phyloP scores from a whole-genome alignment of 768 basidiomycete genomes.

The Tulasnella sp. region DNA sequence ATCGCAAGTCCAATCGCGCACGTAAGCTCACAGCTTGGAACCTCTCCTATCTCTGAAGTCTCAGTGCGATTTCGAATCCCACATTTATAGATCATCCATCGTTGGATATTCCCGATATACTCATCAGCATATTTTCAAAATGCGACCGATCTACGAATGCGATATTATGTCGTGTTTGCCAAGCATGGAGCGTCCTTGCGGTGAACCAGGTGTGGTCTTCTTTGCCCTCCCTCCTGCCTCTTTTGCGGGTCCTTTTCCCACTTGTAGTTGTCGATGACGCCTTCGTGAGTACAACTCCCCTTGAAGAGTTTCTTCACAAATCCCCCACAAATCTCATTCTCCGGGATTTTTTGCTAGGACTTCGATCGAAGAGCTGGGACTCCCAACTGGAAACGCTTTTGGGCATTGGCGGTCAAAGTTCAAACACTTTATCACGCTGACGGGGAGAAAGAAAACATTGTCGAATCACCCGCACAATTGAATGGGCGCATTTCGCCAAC shows the following conservation, averaged over 20 bases:
- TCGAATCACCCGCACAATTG: not conserved
- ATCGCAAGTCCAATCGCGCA: not conserved
- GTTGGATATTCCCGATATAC: not conserved
- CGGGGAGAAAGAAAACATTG: not conserved
- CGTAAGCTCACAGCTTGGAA: not conserved
- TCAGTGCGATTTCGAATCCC: not conserved
- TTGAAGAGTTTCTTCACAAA: no score
- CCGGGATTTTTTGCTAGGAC: not conserved
- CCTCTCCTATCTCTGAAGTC: not conserved
- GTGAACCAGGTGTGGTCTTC: not conserved
- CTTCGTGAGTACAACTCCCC: no score
- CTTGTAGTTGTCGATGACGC: not conserved
- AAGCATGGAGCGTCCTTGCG: not conserved
- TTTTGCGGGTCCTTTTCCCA: not conserved
- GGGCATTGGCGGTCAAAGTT: not conserved
- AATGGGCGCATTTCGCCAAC: not conserved
- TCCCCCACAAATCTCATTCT: not conserved
- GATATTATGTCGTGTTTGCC: not conserved
- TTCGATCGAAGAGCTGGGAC: not conserved
- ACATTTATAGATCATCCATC: not conserved
- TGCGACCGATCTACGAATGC: slow-evolving; percentile 4
- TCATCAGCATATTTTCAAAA: not conserved
- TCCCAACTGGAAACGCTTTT: not conserved
- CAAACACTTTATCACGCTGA: not conserved
- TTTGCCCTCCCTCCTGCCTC: not conserved